phyloP scores from a whole-genome alignment of 2,329 filamentous ascomycete genomes.

The Emergomyces orientalis region DNA sequence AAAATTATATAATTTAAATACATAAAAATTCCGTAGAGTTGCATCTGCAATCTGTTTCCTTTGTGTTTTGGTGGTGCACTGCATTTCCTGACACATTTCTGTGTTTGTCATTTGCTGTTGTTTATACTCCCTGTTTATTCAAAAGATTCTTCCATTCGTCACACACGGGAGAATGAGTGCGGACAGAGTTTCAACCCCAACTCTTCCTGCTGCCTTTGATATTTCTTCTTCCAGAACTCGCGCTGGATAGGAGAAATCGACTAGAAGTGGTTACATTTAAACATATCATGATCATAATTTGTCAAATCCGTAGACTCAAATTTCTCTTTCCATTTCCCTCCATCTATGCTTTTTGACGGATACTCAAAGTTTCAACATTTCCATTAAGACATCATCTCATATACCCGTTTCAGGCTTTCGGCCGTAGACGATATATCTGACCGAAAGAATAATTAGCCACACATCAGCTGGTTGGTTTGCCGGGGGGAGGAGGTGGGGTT shows the following conservation, averaged over 20 bases:
- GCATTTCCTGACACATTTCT: too few relatives aligned
- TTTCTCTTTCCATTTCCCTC: too few relatives aligned
- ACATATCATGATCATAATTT: not conserved
- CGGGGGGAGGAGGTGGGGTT: not conserved
- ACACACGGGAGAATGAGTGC: not conserved
- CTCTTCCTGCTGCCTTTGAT: not conserved
- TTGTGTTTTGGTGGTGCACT: too few relatives aligned
- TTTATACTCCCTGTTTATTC: not conserved
- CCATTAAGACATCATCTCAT: not conserved
- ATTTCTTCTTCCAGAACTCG: not conserved
- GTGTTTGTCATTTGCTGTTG: too few relatives aligned
- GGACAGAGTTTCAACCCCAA: not conserved
- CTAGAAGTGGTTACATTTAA: not conserved
- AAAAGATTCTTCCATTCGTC: not conserved
- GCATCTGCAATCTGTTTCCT: too few relatives aligned
- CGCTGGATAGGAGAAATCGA: not conserved
- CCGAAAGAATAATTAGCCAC: not conserved
- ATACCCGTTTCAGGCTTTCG: not conserved
- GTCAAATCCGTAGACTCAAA: too few relatives aligned
- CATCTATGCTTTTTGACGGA: too few relatives aligned
- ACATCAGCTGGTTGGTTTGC: not conserved
- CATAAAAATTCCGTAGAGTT: too few relatives aligned
- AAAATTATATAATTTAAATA: too few relatives aligned
- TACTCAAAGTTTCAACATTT: not conserved
- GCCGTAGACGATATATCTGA: slow-evolving; percentile 5